Evolutionary conservation across 1,284 basidiomycete genomes (phyloP), one percentile per base, ranked within the genome.

Genomic region (Mycena citricolor): DNA sequence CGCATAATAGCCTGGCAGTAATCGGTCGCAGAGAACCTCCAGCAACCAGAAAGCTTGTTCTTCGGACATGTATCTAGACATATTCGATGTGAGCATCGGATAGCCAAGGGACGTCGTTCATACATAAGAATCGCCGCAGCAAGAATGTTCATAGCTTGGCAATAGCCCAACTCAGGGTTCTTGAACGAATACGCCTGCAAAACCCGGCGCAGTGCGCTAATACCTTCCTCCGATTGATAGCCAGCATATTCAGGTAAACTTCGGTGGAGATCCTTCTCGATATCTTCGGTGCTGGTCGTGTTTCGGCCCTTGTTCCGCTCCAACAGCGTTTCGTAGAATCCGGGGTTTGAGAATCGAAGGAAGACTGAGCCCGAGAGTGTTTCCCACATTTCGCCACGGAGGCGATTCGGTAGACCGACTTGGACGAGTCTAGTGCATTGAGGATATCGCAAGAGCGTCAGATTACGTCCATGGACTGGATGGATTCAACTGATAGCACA

Each of bases 331-430:
- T 83, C 74, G 63, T 97, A 99, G 54, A 82, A 76, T 14, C 94
- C 90, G 1, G 90, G 91, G 54, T 97, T 86, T 33, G 83, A 76
- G 58, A 91, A 94, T 8, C 97, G 91, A 20, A 97, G 81, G 63
- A 85, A 94, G 46, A 98, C 76, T 1, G 94, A 97, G 1, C 97
- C 97, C 6, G 93, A 95, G 21, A 97, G 79, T 1, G 94, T 88
- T 67, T 99, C 97, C 97, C 97, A 99, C 67, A 99, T 87, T 65
- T 99, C 97, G 12, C 97, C 97, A 28, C 97, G 83, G 8, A 99
- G 76, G 17, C 92, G 78, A 59, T 97, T 97, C 1, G 97, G 97
- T 7, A 99, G 74, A 42, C 97, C 97, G 43, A 99, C 97, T 69
- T 98, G 97, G 2, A 99, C 86, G 13, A 99, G 79, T 16, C 97